Conservation (phyloP, 1,284 basidiomycete genomes). For the Trichosporon sp. region DNA sequence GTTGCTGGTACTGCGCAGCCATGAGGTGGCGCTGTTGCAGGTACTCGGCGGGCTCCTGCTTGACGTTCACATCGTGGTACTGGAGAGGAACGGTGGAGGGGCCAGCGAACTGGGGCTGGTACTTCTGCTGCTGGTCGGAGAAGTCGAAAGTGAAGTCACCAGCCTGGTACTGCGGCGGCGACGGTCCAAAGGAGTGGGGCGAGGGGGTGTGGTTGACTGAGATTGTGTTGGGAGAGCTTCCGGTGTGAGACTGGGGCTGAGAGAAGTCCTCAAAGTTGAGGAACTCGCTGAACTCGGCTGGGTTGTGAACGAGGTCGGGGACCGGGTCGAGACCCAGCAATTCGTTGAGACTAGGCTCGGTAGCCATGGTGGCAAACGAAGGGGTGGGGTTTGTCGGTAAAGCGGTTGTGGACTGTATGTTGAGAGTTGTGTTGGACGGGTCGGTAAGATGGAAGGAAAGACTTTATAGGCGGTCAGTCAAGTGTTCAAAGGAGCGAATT, state of each 20-base stretch:
- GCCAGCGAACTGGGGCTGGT: conserved; percentile 16
- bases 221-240: conserved; percentile 41
- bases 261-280: conserved; percentile 52
- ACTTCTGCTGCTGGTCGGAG: conserved; percentile 35
- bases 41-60: conserved; percentile 48
- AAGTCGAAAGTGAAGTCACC: conserved; percentile 42
- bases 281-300: conserved; percentile 48
- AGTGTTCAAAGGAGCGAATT: not conserved
- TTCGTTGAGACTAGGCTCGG: conserved; percentile 25
- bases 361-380: conserved; percentile 23
- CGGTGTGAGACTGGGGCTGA: conserved; percentile 35
- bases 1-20: conserved; percentile 22
- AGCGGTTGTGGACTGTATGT: not conserved
- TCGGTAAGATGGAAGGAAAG: conserved; percentile 1
- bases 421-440: not conserved
- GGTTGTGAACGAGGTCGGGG: conserved; percentile 45
- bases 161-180: conserved; percentile 35
- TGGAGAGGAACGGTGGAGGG: conserved; percentile 15
- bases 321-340: conserved; percentile 38
- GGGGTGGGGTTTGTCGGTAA: not conserved
- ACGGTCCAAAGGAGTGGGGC: conserved; percentile 35
- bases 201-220: conserved; percentile 53
- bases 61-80: conserved; percentile 35
- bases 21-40: conserved; percentile 13
- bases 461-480: not conserved